A percentile compares a stretch with the other conserved stretches of the same genome.
Conservation (phyloP, 768 basidiomycete species). For the Tylopilus vinaceipallidus region DNA sequence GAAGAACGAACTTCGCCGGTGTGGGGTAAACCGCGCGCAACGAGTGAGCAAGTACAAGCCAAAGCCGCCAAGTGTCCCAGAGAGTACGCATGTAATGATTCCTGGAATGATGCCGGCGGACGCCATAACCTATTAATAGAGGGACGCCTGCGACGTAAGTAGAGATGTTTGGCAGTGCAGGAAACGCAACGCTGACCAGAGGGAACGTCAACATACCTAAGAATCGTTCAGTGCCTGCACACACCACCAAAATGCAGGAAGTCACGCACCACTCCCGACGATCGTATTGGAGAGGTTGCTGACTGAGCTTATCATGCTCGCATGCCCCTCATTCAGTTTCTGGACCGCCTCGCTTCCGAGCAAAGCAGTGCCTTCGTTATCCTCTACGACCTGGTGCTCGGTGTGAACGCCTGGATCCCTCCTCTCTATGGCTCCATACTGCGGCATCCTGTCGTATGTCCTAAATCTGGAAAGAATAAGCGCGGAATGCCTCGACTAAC, state of each 20-base stretch:
- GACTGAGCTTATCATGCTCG: slow-evolving; percentile 63
- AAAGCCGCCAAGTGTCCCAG: slow-evolving; percentile 72
- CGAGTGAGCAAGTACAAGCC: slow-evolving; percentile 87
- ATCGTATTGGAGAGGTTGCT: slow-evolving; percentile 89
- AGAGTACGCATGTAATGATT: slow-evolving; percentile 81
- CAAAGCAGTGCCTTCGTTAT: slow-evolving; percentile 58
- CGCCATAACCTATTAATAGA: slow-evolving; percentile 85
- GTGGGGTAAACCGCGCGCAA: slow-evolving; percentile 74
- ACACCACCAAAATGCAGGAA: background rate
- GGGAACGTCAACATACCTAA: slow-evolving; percentile 89
- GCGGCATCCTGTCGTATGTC: slow-evolving; percentile 62
- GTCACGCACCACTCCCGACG: slow-evolving; percentile 76
- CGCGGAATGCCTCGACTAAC: background rate
- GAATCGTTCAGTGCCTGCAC: background rate
- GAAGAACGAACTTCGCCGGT: slow-evolving; percentile 80
- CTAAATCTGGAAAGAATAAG: slow-evolving; percentile 7
- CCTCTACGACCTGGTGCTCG: slow-evolving; percentile 12
- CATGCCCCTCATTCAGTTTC: slow-evolving; percentile 58
- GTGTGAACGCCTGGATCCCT: slow-evolving; percentile 24
- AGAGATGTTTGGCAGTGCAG: background rate
- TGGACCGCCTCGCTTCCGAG: slow-evolving; percentile 40
- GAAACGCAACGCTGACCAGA: slow-evolving; percentile 45
- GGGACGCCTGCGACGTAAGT: background rate
- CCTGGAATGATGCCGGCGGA: slow-evolving; percentile 89
- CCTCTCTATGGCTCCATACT: slow-evolving; percentile 58